phyloP scores from a whole-genome alignment of 83 land plant genomes.

The Diphasiastrum complanatum region DNA sequence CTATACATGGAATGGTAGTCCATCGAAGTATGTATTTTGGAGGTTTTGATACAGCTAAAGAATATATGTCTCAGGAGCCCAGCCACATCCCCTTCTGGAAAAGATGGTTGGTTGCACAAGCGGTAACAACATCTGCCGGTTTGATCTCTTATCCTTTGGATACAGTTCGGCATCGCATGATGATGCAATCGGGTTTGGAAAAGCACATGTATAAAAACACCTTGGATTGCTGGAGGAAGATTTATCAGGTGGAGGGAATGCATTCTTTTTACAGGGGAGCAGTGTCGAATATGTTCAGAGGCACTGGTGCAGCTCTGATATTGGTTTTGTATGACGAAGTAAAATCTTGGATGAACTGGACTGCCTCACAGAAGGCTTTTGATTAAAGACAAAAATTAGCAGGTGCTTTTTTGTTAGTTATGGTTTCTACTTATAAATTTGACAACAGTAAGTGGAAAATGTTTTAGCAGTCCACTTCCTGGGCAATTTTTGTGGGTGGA shows the following conservation, averaged over 20 bases:
- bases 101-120: conserved; percentile 83
- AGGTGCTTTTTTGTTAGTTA: too few relatives aligned
- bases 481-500: too few relatives aligned
- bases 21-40: conserved; percentile 93
- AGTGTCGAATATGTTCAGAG: conserved; percentile 82
- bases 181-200: conserved; percentile 96
- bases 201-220: conserved; percentile 61
- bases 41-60: conserved; percentile 90
- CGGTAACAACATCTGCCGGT: conserved; percentile 85
- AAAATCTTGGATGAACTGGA: conserved; percentile 68
- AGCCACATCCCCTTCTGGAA: conserved; percentile 65
- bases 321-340: conserved; percentile 89
- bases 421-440: too few relatives aligned
- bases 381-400: too few relatives aligned
- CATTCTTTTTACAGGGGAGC: conserved; percentile 86
- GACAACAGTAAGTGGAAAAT: too few relatives aligned
- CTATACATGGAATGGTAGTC: conserved; percentile 88
- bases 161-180: conserved; percentile 88
- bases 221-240: conserved; percentile 84
- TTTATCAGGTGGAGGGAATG: conserved; percentile 61
- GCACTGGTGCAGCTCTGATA: conserved; percentile 91
- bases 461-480: too few relatives aligned
- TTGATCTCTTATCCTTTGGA: conserved; percentile 90
- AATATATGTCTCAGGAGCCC: conserved; percentile 44
- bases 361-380: too few relatives aligned